A percentile compares a stretch with the other conserved stretches of the same genome.
Conservation (phyloP, 169 alveolate genomes). For the Cryptosporidium baileyi region DNA sequence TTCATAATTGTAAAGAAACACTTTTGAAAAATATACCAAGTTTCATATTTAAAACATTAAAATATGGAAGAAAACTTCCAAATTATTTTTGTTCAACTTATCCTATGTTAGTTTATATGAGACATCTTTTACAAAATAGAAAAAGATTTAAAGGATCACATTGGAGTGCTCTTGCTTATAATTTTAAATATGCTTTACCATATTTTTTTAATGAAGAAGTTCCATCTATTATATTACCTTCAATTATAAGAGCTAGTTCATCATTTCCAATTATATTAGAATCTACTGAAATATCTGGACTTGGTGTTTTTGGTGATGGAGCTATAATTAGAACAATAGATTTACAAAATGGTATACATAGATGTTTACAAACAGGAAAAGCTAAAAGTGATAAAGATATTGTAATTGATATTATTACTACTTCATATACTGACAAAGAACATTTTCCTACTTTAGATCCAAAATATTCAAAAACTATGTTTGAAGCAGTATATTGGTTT, state of each 20-base stretch:
- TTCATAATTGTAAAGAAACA: conserved; percentile 25
- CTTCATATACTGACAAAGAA: conserved; percentile 1
- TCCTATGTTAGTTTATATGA: conserved; percentile 37
- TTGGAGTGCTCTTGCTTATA: conserved; percentile 56
- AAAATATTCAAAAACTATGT: not conserved
- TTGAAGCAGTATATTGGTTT: conserved; percentile 16
- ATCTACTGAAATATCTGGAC: conserved; percentile 38
- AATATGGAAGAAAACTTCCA: not conserved
- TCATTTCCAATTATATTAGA: conserved; percentile 22
- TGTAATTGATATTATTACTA: conserved; percentile 30
- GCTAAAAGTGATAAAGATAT: conserved; percentile 58
- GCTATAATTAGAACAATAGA: conserved; percentile 1
- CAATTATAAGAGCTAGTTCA: conserved; percentile 27
- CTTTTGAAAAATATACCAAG: not conserved
- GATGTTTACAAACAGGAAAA: conserved; percentile 51
- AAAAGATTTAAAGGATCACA: conserved; percentile 22
- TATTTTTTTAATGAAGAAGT: conserved; percentile 57
- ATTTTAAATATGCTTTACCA: not conserved
- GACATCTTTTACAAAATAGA: conserved; percentile 52
- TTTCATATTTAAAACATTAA: not conserved
- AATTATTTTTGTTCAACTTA: conserved; percentile 42
- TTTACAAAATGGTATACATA: not conserved
- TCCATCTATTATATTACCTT: conserved; percentile 1
- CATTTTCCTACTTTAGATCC: not conserved
- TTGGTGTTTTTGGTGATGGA: conserved; percentile 64